These are phyloP conservation scores for Ascochyta koolunga DNA, from an alignment of 2,329 filamentous ascomycete genomes.

Conservation along the genomic window DNA sequence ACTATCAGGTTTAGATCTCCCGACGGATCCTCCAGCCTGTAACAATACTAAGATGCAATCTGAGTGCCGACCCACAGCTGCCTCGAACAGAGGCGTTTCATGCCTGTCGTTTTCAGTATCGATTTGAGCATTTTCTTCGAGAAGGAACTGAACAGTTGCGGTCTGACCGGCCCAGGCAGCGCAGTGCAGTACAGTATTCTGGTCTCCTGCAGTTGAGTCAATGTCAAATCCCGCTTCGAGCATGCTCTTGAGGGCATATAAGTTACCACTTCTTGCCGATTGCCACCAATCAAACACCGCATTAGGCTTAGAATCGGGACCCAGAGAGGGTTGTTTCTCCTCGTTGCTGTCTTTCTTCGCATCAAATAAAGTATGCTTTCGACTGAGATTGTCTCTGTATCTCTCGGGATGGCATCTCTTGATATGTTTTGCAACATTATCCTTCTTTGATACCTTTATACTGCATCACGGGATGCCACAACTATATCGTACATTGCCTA, in stretches of 20 bases:
- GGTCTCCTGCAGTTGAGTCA: slow-evolving; percentile 1
- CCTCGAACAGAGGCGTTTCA: slow-evolving; percentile 9
- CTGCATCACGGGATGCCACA: slow-evolving; percentile 2
- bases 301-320: neutral
- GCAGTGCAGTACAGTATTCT: slow-evolving; percentile 19
- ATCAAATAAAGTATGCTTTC: too few species aligned
- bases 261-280: slow-evolving; percentile 12
- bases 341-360: neutral
- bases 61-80: neutral
- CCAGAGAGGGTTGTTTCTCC: neutral
- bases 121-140: slow-evolving; percentile 1
- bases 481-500: neutral
- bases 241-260: neutral
- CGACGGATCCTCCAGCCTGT: neutral
- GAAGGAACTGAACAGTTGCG: neutral
- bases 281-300: slow-evolving; percentile 1
- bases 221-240: neutral
- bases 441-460: slow-evolving; percentile 1
- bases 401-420: neutral
- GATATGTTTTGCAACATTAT: slow-evolving; percentile 13
- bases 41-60: neutral
- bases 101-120: neutral
- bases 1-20: neutral
- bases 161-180: slow-evolving; percentile 14
- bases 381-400: neutral